Evolutionary conservation across 495 filamentous ascomycete genomes (phyloP).

Genomic region (Endocarpon pusillum): DNA sequence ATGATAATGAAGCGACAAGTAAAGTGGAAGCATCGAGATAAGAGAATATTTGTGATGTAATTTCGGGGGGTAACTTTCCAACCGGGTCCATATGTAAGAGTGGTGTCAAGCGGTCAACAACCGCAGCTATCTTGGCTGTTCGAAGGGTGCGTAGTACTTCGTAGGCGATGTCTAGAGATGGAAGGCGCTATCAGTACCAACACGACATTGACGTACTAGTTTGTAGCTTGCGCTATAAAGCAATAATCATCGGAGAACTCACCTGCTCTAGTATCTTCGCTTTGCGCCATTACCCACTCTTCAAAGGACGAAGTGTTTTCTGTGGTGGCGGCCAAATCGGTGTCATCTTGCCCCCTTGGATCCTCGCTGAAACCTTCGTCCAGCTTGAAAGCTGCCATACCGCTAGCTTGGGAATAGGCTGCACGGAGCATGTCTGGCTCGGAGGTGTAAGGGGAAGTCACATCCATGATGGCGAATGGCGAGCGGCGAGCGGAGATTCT

Average conservation of each 20-base stretch:
- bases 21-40: slow-evolving; percentile 66
- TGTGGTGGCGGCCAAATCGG: slow-evolving; percentile 18
- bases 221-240: too few species aligned
- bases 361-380: slow-evolving; percentile 56
- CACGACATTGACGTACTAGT: background rate
- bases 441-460: too few species aligned
- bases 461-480: too few species aligned
- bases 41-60: slow-evolving; percentile 73
- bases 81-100: slow-evolving; percentile 87
- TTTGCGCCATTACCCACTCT: slow-evolving; percentile 34
- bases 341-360: slow-evolving; percentile 36
- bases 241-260: slow-evolving; percentile 9
- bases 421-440: too few species aligned
- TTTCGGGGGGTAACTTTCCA: slow-evolving; percentile 65
- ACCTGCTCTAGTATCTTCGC: slow-evolving; percentile 38
- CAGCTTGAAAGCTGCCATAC: slow-evolving; percentile 34
- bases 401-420: too few species aligned
- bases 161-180: slow-evolving; percentile 29
- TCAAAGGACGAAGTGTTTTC: slow-evolving; percentile 29
- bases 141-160: slow-evolving; percentile 52
- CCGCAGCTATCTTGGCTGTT: slow-evolving; percentile 55
- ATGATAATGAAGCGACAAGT: slow-evolving; percentile 58
- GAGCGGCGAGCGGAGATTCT: too few species aligned
- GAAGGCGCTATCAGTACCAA: slow-evolving; percentile 1
- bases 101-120: slow-evolving; percentile 59